A percentile compares a stretch with the other conserved stretches of the same genome.
These are phyloP conservation scores for Argentina anserina DNA, from an alignment of 306 rosid genomes.

Conservation along the genomic window DNA sequence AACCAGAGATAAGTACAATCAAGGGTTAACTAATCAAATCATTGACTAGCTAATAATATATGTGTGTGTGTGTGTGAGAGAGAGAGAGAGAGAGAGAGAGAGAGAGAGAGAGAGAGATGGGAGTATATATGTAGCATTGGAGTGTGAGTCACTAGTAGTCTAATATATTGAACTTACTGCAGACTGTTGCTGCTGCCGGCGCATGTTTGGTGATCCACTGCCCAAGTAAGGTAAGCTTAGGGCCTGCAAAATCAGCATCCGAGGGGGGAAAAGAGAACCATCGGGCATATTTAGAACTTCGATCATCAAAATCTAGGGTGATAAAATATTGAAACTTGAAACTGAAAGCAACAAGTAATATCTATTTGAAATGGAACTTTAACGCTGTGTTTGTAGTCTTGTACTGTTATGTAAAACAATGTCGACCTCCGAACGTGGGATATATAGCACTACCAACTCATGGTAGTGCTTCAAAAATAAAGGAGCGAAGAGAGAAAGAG, in stretches of 20 bases:
- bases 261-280: not conserved
- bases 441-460: conserved; percentile 17
- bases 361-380: conserved; percentile 28
- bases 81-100: conserved; percentile 22
- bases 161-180: conserved; percentile 43
- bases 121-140: not conserved
- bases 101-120: not conserved
- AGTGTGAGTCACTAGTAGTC: too few species aligned
- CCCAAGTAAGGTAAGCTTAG: conserved; percentile 92
- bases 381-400: conserved; percentile 26
- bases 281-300: conserved; percentile 31
- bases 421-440: too few species aligned
- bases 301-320: not conserved
- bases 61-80: conserved; percentile 22
- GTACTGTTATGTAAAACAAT: too few species aligned
- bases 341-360: conserved; percentile 26
- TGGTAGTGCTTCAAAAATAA: conserved; percentile 35
- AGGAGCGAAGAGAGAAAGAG: conserved; percentile 24
- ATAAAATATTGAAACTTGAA: conserved; percentile 7
- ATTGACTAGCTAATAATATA: conserved; percentile 27
- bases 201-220: conserved; percentile 55
- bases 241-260: conserved; percentile 52
- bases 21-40: conserved; percentile 47
- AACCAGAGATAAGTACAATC: conserved; percentile 26
- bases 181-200: conserved; percentile 49